These are phyloP conservation scores for Colletotrichum spinosum DNA, from an alignment of 2,329 filamentous ascomycete genomes.

Conservation along the genomic window DNA sequence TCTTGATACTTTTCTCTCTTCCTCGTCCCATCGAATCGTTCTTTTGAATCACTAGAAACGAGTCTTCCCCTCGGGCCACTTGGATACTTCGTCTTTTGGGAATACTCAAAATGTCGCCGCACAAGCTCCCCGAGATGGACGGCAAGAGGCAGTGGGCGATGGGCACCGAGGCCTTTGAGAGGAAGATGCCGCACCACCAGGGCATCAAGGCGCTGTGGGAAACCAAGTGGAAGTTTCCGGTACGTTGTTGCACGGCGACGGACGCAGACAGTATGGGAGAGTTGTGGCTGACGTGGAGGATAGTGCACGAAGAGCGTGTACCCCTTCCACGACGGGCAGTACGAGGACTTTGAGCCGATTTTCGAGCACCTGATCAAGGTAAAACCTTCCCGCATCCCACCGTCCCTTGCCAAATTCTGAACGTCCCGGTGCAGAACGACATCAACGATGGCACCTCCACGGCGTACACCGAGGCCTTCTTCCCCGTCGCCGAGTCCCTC, in stretches of 20 bases:
- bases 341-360: conserved; percentile 77
- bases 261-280: neutral
- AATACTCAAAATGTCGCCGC: conserved; percentile 44
- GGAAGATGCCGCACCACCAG: conserved; percentile 66
- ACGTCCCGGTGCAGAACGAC: conserved; percentile 53
- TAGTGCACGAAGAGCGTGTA: conserved; percentile 72
- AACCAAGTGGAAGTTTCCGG: conserved; percentile 79
- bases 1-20: conserved; percentile 21
- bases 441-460: conserved; percentile 75
- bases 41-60: no score
- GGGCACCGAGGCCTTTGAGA: conserved; percentile 56
- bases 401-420: no score
- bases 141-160: conserved; percentile 54
- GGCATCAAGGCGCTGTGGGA: conserved; percentile 76
- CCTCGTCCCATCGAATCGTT: no score
- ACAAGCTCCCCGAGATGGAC: conserved; percentile 41
- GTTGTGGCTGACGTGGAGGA: neutral
- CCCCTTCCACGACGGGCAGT: conserved; percentile 79
- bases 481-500: conserved; percentile 70
- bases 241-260: conserved; percentile 47
- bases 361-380: conserved; percentile 72
- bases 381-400: conserved; percentile 11
- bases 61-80: no score
- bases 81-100: no score
- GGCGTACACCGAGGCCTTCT: conserved; percentile 72